Percentiles rank a stretch among this genome's conserved stretches.
Evolutionary conservation across 208 protist genomes (phyloP).

Genomic region (Trichomonas vaginalis): DNA sequence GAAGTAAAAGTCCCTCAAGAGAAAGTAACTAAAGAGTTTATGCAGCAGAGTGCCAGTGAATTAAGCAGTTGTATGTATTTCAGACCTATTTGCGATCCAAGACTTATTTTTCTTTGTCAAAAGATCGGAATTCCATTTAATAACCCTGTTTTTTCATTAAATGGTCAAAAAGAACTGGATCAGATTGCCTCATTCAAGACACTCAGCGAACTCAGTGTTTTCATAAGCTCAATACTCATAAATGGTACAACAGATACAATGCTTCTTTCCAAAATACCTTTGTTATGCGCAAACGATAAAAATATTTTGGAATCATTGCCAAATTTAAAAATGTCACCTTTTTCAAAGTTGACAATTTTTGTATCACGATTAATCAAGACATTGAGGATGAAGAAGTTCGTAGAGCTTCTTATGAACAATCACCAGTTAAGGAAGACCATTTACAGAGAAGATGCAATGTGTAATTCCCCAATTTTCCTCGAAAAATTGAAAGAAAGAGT

Average conservation of each 20-base stretch:
- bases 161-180: background rate
- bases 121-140: background rate
- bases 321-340: background rate
- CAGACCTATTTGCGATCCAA: background rate
- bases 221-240: background rate
- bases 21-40: background rate
- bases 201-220: background rate
- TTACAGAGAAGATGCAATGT: background rate
- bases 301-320: background rate
- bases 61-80: background rate
- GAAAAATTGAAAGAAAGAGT: background rate
- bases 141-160: background rate
- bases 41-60: background rate
- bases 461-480: background rate
- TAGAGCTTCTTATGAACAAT: background rate
- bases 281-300: background rate
- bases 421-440: background rate
- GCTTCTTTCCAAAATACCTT: background rate
- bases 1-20: background rate
- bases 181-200: background rate
- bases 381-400: background rate
- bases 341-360: background rate
- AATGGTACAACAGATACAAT: background rate
- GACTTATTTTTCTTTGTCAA: background rate
- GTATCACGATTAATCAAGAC: background rate